phyloP scores from a whole-genome alignment of 2,329 filamentous ascomycete genomes.

The Chaetomiaceae sp. region DNA sequence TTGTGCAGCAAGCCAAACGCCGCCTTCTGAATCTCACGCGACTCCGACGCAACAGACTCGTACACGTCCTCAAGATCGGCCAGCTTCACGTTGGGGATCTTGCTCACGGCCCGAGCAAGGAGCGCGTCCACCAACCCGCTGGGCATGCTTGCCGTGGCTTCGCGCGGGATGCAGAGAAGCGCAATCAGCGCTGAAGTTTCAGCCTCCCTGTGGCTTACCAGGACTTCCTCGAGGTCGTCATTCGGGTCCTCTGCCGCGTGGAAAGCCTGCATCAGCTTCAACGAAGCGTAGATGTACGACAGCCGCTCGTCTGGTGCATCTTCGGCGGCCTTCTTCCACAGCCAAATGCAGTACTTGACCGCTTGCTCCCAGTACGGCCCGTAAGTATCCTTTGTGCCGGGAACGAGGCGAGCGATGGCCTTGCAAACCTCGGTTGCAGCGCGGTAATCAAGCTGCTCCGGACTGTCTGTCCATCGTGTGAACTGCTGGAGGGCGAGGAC shows the following conservation, averaged over 20 bases:
- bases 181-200: constrained; percentile 57
- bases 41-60: constrained; percentile 69
- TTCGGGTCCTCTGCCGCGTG: constrained; percentile 67
- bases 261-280: constrained; percentile 65
- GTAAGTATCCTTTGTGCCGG: constrained; percentile 75
- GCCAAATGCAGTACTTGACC: constrained; percentile 52
- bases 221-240: constrained; percentile 76
- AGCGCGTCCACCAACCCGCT: constrained; percentile 71
- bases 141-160: constrained; percentile 52
- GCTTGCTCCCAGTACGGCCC: constrained; percentile 78
- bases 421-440: constrained; percentile 51
- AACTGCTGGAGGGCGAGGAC: constrained; percentile 81
- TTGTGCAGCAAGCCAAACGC: constrained; percentile 77
- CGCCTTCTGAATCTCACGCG: constrained; percentile 69
- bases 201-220: constrained; percentile 54
- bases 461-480: constrained; percentile 61
- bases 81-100: constrained; percentile 58
- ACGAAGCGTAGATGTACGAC: constrained; percentile 64
- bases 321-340: constrained; percentile 50
- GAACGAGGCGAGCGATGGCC: constrained; percentile 59
- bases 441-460: constrained; percentile 40
- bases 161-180: constrained; percentile 54
- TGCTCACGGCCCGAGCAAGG: constrained; percentile 64
- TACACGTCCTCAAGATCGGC: constrained; percentile 67
- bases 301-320: constrained; percentile 46